Evolutionary conservation across 2,329 filamentous ascomycete genomes (phyloP), one percentile per base, ranked within the genome.

Genomic region (Nannizziopsis arthrosporioides): DNA sequence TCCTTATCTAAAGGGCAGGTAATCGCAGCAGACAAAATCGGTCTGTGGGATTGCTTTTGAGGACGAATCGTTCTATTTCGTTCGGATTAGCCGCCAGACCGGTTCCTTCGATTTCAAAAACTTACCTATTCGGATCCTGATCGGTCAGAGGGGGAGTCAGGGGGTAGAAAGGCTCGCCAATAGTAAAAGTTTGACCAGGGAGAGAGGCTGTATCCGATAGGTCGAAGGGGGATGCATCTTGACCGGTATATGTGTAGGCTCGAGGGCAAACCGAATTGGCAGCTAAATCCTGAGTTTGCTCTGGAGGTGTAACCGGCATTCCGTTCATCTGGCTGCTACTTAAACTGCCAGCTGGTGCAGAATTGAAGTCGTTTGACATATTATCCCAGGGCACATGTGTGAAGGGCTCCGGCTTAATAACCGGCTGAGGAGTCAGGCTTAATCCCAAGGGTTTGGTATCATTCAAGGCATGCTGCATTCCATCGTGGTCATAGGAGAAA

Each of bases 61-160:
- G 6, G 61, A 59, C 66, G 57, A 38, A 69, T 66, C 12, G 67
- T 69, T 50, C 67, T 69, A 14, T 44, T 39, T 6, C n/a, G 6
- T 52, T 37, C 39, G 47, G 14, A 27, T 41, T 9, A 17, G 10
- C 15, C n/a, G 12, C 32, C 5, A 17, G 27, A 34, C 7, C 22
- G 3, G 17, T 2, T 3, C 11, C n/a, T 41, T 18, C 2, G 18
- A 3, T 2, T 10, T 12, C 14, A 19, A 9, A 3, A 35, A 39
- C 63, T 62, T 58, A 69, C 67, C 64, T 66, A 57, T 68, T 65
- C 32, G 61, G 61, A 42, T 69, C 66, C 53, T 64, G 64, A 27
- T 67, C 66, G 44, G 57, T 66, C 30, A 68, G 55, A 48, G 65
- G 63, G 5, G 65, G 60, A 10, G 59, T 67, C 31, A 63, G 53